Conservation (phyloP, 441 rosid genomes). For the Isatis lusitanica region DNA sequence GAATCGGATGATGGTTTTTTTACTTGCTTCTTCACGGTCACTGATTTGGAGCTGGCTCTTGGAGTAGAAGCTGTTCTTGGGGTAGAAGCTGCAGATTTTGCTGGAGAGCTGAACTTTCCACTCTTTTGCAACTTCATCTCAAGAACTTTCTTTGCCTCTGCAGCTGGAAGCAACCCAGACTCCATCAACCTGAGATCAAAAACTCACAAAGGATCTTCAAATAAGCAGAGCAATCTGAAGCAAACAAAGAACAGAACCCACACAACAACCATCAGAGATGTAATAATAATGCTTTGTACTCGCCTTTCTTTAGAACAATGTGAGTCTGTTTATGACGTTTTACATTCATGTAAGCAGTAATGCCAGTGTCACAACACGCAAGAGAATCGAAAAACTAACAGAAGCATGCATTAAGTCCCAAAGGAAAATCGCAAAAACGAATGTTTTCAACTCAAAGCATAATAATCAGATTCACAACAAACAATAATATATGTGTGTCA, state of each 20-base stretch:
- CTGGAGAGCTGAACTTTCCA: constrained; percentile 57
- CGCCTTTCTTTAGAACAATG: background rate
- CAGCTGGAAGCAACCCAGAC: constrained; percentile 78
- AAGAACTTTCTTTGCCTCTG: constrained; percentile 63
- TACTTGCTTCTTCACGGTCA: constrained; percentile 40
- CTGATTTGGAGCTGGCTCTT: constrained; percentile 43
- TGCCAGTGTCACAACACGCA: background rate
- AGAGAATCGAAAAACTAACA: constrained; percentile 1
- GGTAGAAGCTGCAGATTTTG: constrained; percentile 46
- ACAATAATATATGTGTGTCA: background rate
- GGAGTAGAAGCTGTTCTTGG: constrained; percentile 44
- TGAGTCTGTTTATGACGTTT: background rate
- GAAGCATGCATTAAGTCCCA: background rate
- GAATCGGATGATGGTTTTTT: constrained; percentile 32
- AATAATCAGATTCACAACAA: background rate
- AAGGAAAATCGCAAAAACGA: background rate
- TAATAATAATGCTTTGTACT: background rate
- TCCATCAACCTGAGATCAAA: constrained; percentile 84
- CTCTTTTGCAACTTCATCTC: constrained; percentile 65
- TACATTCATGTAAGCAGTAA: constrained; percentile 1
- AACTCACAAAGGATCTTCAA: background rate
- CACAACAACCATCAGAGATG: background rate
- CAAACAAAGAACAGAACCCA: constrained; percentile 6
- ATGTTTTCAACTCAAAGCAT: background rate
- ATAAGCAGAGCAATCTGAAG: background rate